Percentiles rank a stretch among this genome's conserved stretches.
phyloP scores from a whole-genome alignment of 2,329 filamentous ascomycete species.

The Atkinsonella texensis region DNA sequence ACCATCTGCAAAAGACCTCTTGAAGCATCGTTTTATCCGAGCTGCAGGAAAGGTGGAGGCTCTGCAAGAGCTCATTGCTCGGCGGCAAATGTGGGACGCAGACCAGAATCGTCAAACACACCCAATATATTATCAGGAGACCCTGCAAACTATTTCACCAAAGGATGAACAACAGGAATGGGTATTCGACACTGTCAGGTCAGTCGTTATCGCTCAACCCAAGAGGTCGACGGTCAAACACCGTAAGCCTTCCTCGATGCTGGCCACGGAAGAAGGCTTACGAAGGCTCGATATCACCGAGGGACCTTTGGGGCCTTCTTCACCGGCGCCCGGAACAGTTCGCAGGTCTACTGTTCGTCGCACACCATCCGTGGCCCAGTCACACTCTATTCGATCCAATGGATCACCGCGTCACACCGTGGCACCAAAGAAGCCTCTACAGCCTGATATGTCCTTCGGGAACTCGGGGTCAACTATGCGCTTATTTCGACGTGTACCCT shows the following conservation, averaged over 20 bases:
- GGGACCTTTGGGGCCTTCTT: conserved; percentile 43
- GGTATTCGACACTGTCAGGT: conserved; percentile 92
- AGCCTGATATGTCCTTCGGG: conserved; percentile 84
- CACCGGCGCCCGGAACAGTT: conserved; percentile 42
- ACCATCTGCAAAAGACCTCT: conserved; percentile 73
- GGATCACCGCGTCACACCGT: conserved; percentile 31
- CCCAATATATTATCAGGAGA: conserved; percentile 87
- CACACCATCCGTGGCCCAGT: conserved; percentile 30
- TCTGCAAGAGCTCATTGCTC: conserved; percentile 74
- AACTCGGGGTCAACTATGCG: conserved; percentile 87
- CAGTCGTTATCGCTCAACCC: conserved; percentile 34
- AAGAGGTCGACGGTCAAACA: conserved; percentile 40
- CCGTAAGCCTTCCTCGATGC: conserved; percentile 45
- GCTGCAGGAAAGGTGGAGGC: conserved; percentile 79
- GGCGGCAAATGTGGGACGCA: conserved; percentile 72
- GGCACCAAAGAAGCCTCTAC: conserved; percentile 63
- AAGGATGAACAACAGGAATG: conserved; percentile 70
- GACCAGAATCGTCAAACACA: conserved; percentile 56
- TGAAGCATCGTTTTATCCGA: conserved; percentile 81
- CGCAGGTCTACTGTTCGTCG: conserved; percentile 45
- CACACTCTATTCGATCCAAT: conserved; percentile 20
- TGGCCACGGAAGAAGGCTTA: conserved; percentile 47
- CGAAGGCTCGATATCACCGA: conserved; percentile 50
- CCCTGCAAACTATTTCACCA: conserved; percentile 58
- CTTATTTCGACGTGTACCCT: conserved; percentile 76